phyloP scores from a whole-genome alignment of 164 flowering plant genomes.

The Annona squamosa region DNA sequence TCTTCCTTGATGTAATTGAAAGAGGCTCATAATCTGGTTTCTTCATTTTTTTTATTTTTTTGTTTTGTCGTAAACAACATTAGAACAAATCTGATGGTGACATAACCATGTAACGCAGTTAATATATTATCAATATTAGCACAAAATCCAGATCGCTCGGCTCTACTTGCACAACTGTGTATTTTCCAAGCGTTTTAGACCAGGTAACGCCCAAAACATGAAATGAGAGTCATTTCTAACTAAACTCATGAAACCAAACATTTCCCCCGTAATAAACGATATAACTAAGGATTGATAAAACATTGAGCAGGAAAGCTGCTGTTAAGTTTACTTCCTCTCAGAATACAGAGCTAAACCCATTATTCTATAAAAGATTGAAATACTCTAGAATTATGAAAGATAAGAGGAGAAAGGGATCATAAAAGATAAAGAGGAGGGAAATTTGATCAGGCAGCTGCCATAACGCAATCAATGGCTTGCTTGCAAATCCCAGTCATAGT shows the following conservation, averaged over 20 bases:
- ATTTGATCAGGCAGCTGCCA: slow-evolving; percentile 37
- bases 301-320: neutral
- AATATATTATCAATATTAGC: too few species aligned
- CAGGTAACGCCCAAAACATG: neutral
- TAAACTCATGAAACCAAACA: neutral
- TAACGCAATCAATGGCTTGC: slow-evolving; percentile 84
- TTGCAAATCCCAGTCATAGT: slow-evolving; percentile 98
- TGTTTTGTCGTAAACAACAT: too few species aligned
- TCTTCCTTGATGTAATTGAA: too few species aligned
- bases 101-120: too few species aligned
- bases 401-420: neutral
- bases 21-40: too few species aligned
- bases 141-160: too few species aligned
- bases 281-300: neutral
- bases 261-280: neutral
- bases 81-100: too few species aligned
- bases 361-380: neutral
- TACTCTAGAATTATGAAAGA: neutral
- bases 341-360: neutral
- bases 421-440: neutral
- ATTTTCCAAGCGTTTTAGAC: too few species aligned
- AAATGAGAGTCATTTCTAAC: neutral
- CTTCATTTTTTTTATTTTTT: too few species aligned
- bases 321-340: neutral
- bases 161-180: too few species aligned